phyloP scores from a whole-genome alignment of 768 basidiomycete genomes.

The Dacryopinax spathularia region DNA sequence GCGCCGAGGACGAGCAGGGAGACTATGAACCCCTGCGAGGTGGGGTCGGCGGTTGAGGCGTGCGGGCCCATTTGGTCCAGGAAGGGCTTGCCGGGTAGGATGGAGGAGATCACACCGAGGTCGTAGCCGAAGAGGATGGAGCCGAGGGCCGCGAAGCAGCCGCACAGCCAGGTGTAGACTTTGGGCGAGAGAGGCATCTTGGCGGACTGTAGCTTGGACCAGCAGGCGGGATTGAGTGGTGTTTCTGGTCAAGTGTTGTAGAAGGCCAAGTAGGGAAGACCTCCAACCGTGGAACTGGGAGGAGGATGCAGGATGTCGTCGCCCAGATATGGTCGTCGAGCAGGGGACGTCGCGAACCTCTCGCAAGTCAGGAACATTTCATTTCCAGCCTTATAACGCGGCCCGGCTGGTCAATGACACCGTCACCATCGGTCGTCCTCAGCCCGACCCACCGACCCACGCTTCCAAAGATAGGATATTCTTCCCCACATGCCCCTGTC shows the following conservation, averaged over 20 bases:
- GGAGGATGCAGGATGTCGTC: too few relatives aligned
- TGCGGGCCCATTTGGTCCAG: neutral
- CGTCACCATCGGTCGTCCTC: neutral
- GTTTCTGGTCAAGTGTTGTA: too few relatives aligned
- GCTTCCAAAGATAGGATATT: neutral
- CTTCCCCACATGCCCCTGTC: neutral
- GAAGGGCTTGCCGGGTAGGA: constrained; percentile 1
- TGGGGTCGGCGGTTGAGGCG: neutral
- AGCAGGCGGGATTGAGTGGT: too few relatives aligned
- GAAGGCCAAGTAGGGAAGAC: too few relatives aligned
- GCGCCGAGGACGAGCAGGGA: constrained; percentile 6
- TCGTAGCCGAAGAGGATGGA: constrained; percentile 7
- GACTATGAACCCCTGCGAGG: constrained; percentile 5
- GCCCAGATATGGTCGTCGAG: too few relatives aligned
- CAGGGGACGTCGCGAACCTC: too few relatives aligned
- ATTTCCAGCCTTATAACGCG: too few relatives aligned
- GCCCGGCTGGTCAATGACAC: too few relatives aligned
- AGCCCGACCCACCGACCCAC: neutral
- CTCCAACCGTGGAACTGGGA: too few relatives aligned
- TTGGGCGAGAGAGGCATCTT: constrained; percentile 4
- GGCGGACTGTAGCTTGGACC: neutral
- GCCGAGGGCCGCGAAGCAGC: constrained; percentile 6
- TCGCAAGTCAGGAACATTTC: too few relatives aligned
- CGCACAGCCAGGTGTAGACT: constrained; percentile 7
- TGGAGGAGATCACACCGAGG: constrained; percentile 6